Evolutionary conservation across 352 stramenopile genomes (phyloP), one percentile per base, ranked within the genome.

Genomic region (Elongisporangium undulatum): DNA sequence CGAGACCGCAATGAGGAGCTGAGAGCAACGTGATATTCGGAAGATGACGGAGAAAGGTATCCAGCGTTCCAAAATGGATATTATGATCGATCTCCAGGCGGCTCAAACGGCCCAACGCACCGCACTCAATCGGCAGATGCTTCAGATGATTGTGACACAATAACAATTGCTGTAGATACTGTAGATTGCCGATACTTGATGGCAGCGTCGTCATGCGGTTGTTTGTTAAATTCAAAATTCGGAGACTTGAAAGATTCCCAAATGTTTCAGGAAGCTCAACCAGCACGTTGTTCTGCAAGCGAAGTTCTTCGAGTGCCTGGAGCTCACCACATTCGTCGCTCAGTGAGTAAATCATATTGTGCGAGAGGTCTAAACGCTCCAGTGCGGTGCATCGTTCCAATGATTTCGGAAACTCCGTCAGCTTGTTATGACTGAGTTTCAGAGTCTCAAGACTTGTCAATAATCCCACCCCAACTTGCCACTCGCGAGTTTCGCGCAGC

Each of bases 401-500:
- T 15, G 77, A 89, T 24, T 68, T 75, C 0, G 79, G 79, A 3
- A 72, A 63, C 48, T 67, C 38, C 0, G 62, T 49, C 9, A 92
- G 71, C 7, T 54, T 55, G 67, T 92, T 92, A 66, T 90, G 68
- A 17, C 62, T 71, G 22, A 92, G 61, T 38, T 77, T 64, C 1
- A 92, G 67, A 17, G 72, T 64, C 26, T 73, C 21, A 2, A 92
- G 62, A 2, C 58, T 54, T 3, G 54, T 61, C 13, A 88, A 63
- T 23, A 90, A 59, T 0, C 82, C 79, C 12, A 91, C 62, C 4
- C 79, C 75, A 8, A 91, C 74, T n/a, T 87, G 77, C 82, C 82
- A 91, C 57, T 89, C 79, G 26, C 77, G 67, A 9, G 79, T 91
- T 58, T 91, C 82, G 45, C 81, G 76, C 58, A 91, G 52, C 16